Evolutionary conservation across 2,329 filamentous ascomycete species (phyloP).

Genomic region (Paracamarosporium sp.): DNA sequence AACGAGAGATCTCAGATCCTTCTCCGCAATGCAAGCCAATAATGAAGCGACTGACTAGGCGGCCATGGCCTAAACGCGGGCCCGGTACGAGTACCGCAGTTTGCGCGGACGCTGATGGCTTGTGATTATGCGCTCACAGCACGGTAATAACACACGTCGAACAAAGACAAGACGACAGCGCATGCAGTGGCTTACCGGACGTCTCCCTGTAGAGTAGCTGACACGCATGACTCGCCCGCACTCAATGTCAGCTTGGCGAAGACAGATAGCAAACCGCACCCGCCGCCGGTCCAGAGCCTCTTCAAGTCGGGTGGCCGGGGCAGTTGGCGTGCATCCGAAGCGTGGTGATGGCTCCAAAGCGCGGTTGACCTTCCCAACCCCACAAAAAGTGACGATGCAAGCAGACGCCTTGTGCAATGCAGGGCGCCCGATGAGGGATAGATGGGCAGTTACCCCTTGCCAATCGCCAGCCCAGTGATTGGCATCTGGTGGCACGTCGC

Average conservation of each 20-base stretch:
- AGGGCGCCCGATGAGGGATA: constrained; percentile 25
- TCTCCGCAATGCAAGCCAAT: neutral
- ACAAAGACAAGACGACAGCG: neutral
- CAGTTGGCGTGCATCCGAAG: constrained; percentile 34
- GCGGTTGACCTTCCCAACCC: constrained; percentile 28
- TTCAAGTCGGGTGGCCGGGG: neutral
- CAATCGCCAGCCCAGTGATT: constrained; percentile 20
- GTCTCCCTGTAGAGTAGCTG: constrained; percentile 5
- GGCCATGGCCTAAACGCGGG: neutral
- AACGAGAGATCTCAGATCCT: constrained; percentile 3
- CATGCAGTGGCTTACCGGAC: neutral
- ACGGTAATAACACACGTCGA: neutral
- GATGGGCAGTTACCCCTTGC: constrained; percentile 28
- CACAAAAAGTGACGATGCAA: constrained; percentile 46
- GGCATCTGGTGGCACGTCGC: constrained; percentile 36
- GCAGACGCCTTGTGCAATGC: constrained; percentile 29
- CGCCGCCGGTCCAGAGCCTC: constrained; percentile 7
- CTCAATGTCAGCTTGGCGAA: constrained; percentile 1
- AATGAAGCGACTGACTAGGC: neutral
- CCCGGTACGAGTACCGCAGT: neutral
- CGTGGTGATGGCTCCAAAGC: constrained; percentile 7
- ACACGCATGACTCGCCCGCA: constrained; percentile 5
- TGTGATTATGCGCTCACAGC: constrained; percentile 7
- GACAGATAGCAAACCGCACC: constrained; percentile 9
- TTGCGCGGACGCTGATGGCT: neutral